These are phyloP conservation scores for Dispira parvispora DNA, from an alignment of 192 early-diverging fungal genomes.

Conservation along the genomic window DNA sequence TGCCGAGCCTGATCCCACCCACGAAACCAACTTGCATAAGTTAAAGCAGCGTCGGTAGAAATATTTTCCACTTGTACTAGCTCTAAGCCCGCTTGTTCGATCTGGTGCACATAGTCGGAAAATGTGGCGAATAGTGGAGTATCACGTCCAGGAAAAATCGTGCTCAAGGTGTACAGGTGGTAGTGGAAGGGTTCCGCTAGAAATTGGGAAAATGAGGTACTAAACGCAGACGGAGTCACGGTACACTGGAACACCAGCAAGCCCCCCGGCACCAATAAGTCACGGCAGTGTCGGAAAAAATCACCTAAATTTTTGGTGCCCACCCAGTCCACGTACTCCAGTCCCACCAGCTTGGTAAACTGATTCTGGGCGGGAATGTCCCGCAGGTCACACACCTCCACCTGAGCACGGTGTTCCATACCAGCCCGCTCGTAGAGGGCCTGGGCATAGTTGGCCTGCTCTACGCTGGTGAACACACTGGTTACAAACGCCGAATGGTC, in stretches of 20 bases:
- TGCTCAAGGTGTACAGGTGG: conserved; percentile 25
- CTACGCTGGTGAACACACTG: conserved; percentile 18
- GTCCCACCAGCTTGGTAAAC: background rate
- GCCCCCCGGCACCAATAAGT: background rate
- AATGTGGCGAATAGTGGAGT: conserved; percentile 23
- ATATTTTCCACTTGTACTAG: conserved; percentile 27
- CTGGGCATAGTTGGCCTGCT: conserved; percentile 24
- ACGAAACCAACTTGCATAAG: conserved; percentile 22
- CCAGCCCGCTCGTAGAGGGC: conserved; percentile 23
- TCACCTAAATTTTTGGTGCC: background rate
- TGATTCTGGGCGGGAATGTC: conserved; percentile 11
- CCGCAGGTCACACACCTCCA: conserved; percentile 26
- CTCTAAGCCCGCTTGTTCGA: conserved; percentile 26
- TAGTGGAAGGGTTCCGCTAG: conserved; percentile 25
- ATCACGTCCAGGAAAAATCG: conserved; percentile 26
- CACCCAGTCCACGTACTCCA: background rate
- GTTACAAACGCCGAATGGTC: conserved; percentile 20
- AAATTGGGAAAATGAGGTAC: background rate
- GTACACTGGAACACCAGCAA: background rate
- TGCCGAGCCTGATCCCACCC: conserved; percentile 21
- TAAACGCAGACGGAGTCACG: background rate
- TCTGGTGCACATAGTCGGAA: conserved; percentile 21
- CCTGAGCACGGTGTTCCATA: conserved; percentile 20
- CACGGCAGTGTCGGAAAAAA: conserved; percentile 1
- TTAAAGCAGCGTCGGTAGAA: conserved; percentile 22